phyloP scores from a whole-genome alignment of 345 rosid genomes.

The Heritiera fomes region DNA sequence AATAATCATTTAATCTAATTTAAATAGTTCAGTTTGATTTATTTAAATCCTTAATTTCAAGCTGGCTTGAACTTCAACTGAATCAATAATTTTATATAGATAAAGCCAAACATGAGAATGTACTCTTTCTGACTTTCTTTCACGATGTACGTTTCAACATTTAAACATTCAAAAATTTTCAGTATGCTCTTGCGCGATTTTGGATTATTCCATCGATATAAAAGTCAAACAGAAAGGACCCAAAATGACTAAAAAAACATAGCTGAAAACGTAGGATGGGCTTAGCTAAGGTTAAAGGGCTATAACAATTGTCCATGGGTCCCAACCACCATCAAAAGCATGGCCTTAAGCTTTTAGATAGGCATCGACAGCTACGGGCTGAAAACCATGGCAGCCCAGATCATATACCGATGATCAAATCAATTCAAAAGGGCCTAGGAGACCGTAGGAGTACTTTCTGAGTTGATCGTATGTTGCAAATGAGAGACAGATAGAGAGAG shows the following conservation, averaged over 20 bases:
- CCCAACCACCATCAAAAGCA: neutral
- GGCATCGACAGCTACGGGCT: neutral
- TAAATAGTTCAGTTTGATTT: too few relatives aligned
- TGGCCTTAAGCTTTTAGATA: neutral
- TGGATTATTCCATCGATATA: neutral
- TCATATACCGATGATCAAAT: neutral
- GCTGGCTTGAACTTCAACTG: too few relatives aligned
- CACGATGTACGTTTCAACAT: neutral
- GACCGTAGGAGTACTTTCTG: too few relatives aligned
- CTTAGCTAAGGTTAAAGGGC: neutral
- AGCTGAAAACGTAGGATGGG: neutral
- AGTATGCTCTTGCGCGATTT: neutral
- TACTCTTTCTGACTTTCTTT: neutral
- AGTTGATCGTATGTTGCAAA: neutral
- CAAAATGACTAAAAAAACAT: neutral
- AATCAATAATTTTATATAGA: too few relatives aligned
- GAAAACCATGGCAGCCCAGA: neutral
- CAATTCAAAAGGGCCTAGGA: neutral
- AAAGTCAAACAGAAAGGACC: conserved; percentile 9
- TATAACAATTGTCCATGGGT: neutral
- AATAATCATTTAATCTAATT: too few relatives aligned
- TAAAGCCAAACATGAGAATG: neutral
- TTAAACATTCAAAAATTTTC: neutral
- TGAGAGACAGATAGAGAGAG: neutral
- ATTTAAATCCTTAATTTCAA: too few relatives aligned